Conservation (phyloP, 306 rosid genomes). For the Alnus rubra region DNA sequence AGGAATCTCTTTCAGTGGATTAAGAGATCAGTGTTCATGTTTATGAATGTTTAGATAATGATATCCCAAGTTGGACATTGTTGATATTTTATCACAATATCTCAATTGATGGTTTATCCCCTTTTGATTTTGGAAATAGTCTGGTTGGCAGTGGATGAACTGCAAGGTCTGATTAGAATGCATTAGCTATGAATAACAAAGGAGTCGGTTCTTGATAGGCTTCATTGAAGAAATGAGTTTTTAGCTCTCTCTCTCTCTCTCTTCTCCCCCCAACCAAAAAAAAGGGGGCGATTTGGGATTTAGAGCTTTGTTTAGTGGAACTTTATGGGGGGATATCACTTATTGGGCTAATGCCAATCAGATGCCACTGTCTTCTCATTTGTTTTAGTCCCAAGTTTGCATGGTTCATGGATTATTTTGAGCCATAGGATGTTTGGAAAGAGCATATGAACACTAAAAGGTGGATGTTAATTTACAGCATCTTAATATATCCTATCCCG, state of each 20-base stretch:
- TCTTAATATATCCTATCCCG: background rate
- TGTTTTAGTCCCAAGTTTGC: background rate
- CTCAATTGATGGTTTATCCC: constrained; percentile 14
- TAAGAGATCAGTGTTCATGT: background rate
- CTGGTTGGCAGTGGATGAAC: constrained; percentile 11
- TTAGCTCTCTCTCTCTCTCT: no score
- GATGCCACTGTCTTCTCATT: background rate
- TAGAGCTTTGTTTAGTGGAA: background rate
- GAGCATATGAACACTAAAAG: background rate
- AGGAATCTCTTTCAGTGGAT: constrained; percentile 1
- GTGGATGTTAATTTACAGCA: background rate
- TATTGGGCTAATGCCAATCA: background rate
- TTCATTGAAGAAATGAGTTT: no score
- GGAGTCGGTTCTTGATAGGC: background rate
- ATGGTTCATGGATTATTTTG: background rate
- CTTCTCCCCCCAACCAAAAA: no score
- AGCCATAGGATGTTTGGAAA: background rate
- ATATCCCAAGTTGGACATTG: constrained; percentile 12
- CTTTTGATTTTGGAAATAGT: constrained; percentile 8
- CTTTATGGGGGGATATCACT: background rate
- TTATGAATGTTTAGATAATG: constrained; percentile 4
- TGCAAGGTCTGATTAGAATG: background rate
- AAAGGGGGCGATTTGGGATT: background rate
- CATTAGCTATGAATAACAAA: background rate
- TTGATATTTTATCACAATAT: constrained; percentile 16